Percentiles rank a stretch among this genome's conserved stretches.
Evolutionary conservation across 805 yeast species (phyloP).

Genomic region (Teunomyces gatunensis): DNA sequence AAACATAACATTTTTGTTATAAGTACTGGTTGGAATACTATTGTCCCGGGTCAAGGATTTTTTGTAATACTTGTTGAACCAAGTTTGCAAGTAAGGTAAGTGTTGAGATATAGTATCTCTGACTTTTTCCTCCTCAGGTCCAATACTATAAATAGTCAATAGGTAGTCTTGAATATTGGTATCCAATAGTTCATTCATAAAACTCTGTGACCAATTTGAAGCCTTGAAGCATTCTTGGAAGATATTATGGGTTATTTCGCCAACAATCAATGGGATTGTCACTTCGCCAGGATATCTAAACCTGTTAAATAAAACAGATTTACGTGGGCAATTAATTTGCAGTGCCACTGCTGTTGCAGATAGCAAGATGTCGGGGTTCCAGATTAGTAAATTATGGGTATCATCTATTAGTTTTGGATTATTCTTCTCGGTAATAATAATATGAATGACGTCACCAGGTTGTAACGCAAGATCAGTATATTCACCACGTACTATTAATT

Average conservation of each 20-base stretch:
- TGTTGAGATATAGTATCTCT: slow-evolving; percentile 45
- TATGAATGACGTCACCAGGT: slow-evolving; percentile 58
- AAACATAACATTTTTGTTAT: slow-evolving; percentile 7
- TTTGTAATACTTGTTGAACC: slow-evolving; percentile 50
- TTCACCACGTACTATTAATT: slow-evolving; percentile 58
- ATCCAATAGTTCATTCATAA: slow-evolving; percentile 40
- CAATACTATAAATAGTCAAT: slow-evolving; percentile 55
- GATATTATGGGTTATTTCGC: slow-evolving; percentile 75
- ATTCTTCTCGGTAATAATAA: slow-evolving; percentile 46
- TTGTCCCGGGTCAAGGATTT: slow-evolving; percentile 10
- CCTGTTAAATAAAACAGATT: slow-evolving; percentile 58
- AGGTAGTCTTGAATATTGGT: slow-evolving; percentile 40
- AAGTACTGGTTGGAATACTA: slow-evolving; percentile 7
- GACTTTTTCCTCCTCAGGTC: slow-evolving; percentile 46
- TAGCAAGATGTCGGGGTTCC: slow-evolving; percentile 80
- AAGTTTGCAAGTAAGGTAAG: slow-evolving; percentile 48
- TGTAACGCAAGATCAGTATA: slow-evolving; percentile 52
- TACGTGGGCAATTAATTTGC: slow-evolving; percentile 69
- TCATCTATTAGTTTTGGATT: slow-evolving; percentile 51
- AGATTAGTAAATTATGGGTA: slow-evolving; percentile 59
- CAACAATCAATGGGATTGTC: slow-evolving; percentile 67
- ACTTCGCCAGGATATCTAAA: slow-evolving; percentile 63
- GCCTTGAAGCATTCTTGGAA: slow-evolving; percentile 57
- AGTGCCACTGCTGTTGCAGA: slow-evolving; percentile 83
- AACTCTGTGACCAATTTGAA: slow-evolving; percentile 34